Percentiles rank a stretch among this genome's conserved stretches.
These are phyloP conservation scores for Mucor plumbeus DNA, from an alignment of 371 early-diverging fungal genomes.

Conservation along the genomic window DNA sequence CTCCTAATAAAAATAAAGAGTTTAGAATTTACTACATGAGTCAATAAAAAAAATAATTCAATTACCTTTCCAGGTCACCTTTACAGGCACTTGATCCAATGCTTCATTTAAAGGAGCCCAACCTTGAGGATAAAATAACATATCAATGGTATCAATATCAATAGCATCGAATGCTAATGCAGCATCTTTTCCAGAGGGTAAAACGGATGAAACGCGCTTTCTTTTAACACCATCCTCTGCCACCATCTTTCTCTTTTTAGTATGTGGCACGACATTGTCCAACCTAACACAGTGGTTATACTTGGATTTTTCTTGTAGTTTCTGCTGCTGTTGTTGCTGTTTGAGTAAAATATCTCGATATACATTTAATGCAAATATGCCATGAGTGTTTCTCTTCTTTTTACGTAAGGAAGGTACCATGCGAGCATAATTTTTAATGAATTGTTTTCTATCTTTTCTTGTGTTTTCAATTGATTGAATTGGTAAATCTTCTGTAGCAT, in stretches of 20 bases:
- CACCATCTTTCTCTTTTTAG: constrained; percentile 29
- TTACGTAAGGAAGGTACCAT: constrained; percentile 29
- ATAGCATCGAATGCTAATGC: constrained; percentile 36
- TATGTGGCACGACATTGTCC: constrained; percentile 36
- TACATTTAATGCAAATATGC: constrained; percentile 34
- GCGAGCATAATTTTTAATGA: constrained; percentile 23
- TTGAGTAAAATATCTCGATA: constrained; percentile 23
- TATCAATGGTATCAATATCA: constrained; percentile 33
- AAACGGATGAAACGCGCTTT: constrained; percentile 30
- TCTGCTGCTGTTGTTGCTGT: constrained; percentile 9
- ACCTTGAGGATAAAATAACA: constrained; percentile 24
- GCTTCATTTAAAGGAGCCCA: constrained; percentile 31
- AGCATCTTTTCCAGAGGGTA: constrained; percentile 35
- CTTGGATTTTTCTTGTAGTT: constrained; percentile 8
- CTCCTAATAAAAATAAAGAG: constrained; percentile 29
- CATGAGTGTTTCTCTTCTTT: constrained; percentile 4
- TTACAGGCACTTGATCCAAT: constrained; percentile 31
- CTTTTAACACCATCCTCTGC: constrained; percentile 17
- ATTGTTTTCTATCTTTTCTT: constrained; percentile 23
- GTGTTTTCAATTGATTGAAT: constrained; percentile 7
- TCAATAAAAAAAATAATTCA: not conserved
- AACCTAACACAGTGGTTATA: constrained; percentile 26
- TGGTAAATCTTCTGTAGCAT: not conserved
- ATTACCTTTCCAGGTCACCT: constrained; percentile 43
- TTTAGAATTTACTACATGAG: not conserved